Evolutionary conservation across 345 rosid species (phyloP).

Genomic region (Passiflora organensis): DNA sequence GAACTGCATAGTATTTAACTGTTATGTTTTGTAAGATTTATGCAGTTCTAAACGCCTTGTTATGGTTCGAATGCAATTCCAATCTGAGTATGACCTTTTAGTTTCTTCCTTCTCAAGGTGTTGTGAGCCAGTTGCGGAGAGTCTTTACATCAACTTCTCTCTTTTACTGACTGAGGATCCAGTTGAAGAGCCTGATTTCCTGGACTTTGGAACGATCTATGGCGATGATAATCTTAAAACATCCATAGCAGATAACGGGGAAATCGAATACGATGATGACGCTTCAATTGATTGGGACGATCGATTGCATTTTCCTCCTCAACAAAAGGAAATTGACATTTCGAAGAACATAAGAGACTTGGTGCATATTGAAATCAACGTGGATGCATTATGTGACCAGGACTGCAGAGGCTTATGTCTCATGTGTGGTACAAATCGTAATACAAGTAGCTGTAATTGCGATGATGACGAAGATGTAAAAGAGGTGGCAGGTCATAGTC

Average conservation of each 20-base stretch:
- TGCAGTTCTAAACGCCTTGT: not conserved
- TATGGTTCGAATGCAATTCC: not conserved
- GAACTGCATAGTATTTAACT: too few relatives aligned
- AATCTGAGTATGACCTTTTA: not conserved
- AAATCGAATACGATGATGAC: conserved; percentile 45
- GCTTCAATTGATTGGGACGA: conserved; percentile 75
- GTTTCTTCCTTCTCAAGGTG: conserved; percentile 43
- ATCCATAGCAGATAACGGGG: conserved; percentile 15
- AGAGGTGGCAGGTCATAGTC: conserved; percentile 57
- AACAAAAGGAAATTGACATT: conserved; percentile 67
- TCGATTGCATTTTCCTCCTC: conserved; percentile 58
- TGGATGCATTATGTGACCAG: conserved; percentile 58
- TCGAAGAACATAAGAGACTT: conserved; percentile 77
- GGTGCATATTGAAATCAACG: conserved; percentile 73
- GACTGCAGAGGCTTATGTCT: conserved; percentile 77
- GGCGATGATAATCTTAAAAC: conserved; percentile 34
- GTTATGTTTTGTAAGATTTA: not conserved
- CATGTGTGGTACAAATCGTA: conserved; percentile 70
- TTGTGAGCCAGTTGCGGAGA: conserved; percentile 60
- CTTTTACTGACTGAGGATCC: conserved; percentile 62
- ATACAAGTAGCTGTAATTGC: conserved; percentile 58
- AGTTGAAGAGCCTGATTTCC: conserved; percentile 60
- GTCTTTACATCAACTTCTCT: conserved; percentile 72
- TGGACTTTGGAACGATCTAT: conserved; percentile 45
- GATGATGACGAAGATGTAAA: conserved; percentile 33